Evolutionary conservation across 192 early-diverging fungal genomes (phyloP), one percentile per base, ranked within the genome.

Genomic region (Phlyctochytrium bullatum): DNA sequence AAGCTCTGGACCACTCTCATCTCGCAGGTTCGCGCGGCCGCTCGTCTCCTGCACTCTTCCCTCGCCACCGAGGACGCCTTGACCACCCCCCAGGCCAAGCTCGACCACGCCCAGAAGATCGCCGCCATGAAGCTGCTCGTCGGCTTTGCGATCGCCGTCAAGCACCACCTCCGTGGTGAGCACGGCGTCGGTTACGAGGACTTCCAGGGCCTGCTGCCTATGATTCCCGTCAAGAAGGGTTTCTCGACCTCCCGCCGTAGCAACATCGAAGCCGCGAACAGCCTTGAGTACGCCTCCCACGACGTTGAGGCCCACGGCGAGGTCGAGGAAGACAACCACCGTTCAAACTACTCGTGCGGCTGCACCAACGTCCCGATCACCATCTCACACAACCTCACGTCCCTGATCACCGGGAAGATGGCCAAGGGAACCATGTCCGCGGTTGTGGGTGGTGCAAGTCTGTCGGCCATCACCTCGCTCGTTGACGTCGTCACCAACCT

Each of bases 141-240:
- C 0, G 92, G 89, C 4, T 90, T 90, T 71, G 73, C 88, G 32
- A 74, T 90, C 50, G 83, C 88, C 1, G 83, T 87, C 60, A 93
- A 92, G 81, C 88, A 91, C 65, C 81, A 86, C 62, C 75, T 89
- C 4, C 70, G 89, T 0, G 76, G 74, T 24, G 89, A 91, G 65
- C 74, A 78, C 58, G 88, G 84, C 0, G 67, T 77, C 32, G 85
- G 83, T 34, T 77, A 85, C 69, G 87, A 87, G 71, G 70, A 88
- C 1, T 76, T 86, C 33, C 74, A 77, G 50, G 60, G 40, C 62
- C 68, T 89, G 14, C 67, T 88, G 34, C 85, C 83, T 2, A 76
- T 64, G 29, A 28, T 68, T 20, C 68, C 52, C 25, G 65, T 59
- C 34, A 24, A 57, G 54, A 57, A 57, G 54, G 54, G 54, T 47